phyloP scores from a whole-genome alignment of 2,329 filamentous ascomycete species.

The Alternaria atra region DNA sequence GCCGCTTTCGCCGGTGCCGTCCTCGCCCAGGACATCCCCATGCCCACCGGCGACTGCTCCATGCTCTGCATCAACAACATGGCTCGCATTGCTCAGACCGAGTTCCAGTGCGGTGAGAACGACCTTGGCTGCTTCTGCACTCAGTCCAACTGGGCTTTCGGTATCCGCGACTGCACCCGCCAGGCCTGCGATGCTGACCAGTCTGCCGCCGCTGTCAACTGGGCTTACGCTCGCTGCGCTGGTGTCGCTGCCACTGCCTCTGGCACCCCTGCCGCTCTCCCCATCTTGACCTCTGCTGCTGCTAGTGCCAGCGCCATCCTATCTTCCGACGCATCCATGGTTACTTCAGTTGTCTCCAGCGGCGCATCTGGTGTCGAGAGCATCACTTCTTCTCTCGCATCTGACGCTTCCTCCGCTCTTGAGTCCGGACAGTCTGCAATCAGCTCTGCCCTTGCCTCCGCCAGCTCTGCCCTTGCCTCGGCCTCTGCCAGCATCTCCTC shows the following conservation, averaged over 20 bases:
- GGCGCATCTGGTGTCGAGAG: conserved; percentile 3
- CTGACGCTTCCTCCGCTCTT: conserved; percentile 9
- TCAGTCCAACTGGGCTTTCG: conserved; percentile 56
- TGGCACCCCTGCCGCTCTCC: conserved; percentile 20
- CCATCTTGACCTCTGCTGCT: conserved; percentile 26
- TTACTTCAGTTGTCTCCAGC: conserved; percentile 21
- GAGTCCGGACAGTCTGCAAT: conserved; percentile 13
- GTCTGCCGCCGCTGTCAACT: conserved; percentile 44
- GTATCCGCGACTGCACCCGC: conserved; percentile 59
- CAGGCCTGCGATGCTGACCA: conserved; percentile 49
- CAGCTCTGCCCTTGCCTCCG: conserved; percentile 9
- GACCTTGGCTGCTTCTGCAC: conserved; percentile 57
- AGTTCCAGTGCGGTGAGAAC: conserved; percentile 52
- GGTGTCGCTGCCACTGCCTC: conserved; percentile 33
- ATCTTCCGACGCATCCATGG: background rate
- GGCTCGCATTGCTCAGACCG: conserved; percentile 49
- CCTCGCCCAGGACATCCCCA: conserved; percentile 43
- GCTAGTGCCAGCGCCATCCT: conserved; percentile 10
- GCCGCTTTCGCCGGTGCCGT: conserved; percentile 43
- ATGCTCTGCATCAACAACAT: conserved; percentile 59
- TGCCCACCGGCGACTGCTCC: conserved; percentile 38
- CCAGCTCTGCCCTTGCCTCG: conserved; percentile 19
- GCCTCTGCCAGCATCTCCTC: conserved; percentile 18
- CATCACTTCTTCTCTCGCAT: conserved; percentile 19
- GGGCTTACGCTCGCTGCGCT: conserved; percentile 45